Evolutionary conservation across 345 rosid species (phyloP), one percentile per base, ranked within the genome.

Genomic region (Camelina neglecta): DNA sequence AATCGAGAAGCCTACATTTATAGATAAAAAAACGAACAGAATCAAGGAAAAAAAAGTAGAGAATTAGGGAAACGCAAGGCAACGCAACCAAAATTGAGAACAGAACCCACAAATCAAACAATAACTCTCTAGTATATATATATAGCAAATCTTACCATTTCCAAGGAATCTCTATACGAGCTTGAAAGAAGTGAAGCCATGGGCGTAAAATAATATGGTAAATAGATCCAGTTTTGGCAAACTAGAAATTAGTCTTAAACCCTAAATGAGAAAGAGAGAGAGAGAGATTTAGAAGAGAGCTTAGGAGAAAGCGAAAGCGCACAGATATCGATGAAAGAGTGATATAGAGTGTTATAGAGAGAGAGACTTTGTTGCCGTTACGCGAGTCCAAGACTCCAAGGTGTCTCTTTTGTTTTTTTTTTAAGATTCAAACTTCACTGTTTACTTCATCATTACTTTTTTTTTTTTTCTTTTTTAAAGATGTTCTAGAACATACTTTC

Each of bases 321-420:
- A 75, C 79, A 75, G 21, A 39, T 68, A 61, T 53, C 74, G 39
- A 75, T 51, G 26, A 4, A 13, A 56, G 55, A 38, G 57, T 11
- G 31, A 4, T 29, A 29, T 29, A 29, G 60, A 3, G 56, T 18
- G 18, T 18, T 18, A 18, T 18, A 4, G 70, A 55, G 49, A 69
- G 42, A 42, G 26, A 62, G 65, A 55, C 42, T 69, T 21, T 21
- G 71, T 71, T 76, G 72, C 75, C 80, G 71, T 76, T 76, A 69
- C 80, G 74, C 70, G 65, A 69, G 8, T 45, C 68, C 24, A 67
- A 49, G 12, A 69, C 6, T 45, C 68, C 24, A 67, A 49, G 12
- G 31, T 29, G 31, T 29, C 5, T 29, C 31, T 29, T 29, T 29
- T 29, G 31, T 29, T 29, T 29, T 29, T 29, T 29, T 4, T 29